Percentiles rank a stretch among this genome's conserved stretches.
phyloP scores from a whole-genome alignment of 257 asterid genomes.

The Nicotiana knightiana region DNA sequence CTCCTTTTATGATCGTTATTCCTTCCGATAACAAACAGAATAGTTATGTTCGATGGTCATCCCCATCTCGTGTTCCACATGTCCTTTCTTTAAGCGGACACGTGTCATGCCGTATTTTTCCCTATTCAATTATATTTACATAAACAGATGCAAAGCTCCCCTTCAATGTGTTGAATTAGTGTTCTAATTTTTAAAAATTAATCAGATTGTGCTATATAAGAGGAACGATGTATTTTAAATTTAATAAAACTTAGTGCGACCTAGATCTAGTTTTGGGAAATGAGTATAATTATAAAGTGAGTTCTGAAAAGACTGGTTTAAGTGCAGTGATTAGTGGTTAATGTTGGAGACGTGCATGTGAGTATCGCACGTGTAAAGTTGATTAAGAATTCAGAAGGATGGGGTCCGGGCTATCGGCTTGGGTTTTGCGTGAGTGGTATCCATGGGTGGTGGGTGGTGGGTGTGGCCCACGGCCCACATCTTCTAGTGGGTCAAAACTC shows the following conservation, averaged over 20 bases:
- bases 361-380: neutral
- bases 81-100: no score
- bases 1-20: no score
- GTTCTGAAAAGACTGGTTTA: constrained; percentile 4
- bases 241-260: neutral
- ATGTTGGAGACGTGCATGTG: neutral
- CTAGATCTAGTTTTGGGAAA: constrained; percentile 2
- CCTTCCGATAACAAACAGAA: no score
- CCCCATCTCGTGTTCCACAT: no score
- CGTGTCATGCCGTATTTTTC: no score
- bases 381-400: neutral
- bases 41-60: no score
- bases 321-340: neutral
- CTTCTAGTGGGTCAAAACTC: neutral
- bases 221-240: neutral
- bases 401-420: neutral
- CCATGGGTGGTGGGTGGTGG: neutral
- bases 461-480: constrained; percentile 12
- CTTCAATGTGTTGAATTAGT: no score
- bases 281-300: neutral
- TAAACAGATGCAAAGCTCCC: no score
- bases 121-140: no score
- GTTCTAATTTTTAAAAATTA: no score
- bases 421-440: neutral
- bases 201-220: no score